Conservation (phyloP, 257 asterid species). For the Ilex asprella region DNA sequence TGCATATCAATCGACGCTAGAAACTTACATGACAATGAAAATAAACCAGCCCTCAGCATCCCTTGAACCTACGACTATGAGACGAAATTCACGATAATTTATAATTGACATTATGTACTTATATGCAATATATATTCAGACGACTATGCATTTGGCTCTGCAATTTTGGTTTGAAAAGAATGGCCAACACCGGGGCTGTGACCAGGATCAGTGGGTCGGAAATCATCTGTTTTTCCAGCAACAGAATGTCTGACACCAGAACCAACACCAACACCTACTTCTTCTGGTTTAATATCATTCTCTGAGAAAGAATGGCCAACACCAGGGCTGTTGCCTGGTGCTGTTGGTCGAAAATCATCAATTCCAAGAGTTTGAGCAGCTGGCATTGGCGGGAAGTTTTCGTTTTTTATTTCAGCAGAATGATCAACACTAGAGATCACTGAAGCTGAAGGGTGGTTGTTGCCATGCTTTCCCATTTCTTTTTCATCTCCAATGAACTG, state of each 20-base stretch:
- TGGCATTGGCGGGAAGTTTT: slow-evolving; percentile 11
- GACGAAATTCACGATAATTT: slow-evolving; percentile 17
- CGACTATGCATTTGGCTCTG: slow-evolving; percentile 29
- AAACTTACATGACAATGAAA: too few relatives aligned
- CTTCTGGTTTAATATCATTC: slow-evolving; percentile 14
- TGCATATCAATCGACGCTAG: too few relatives aligned
- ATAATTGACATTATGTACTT: slow-evolving; percentile 12
- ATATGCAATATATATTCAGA: not conserved
- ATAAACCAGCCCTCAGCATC: too few relatives aligned
- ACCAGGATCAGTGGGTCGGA: slow-evolving; percentile 42
- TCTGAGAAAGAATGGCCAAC: slow-evolving; percentile 40
- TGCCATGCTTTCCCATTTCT: slow-evolving; percentile 6
- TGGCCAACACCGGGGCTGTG: slow-evolving; percentile 65
- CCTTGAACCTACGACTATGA: not conserved
- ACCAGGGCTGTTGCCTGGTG: slow-evolving; percentile 71
- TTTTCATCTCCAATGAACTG: slow-evolving; percentile 10
- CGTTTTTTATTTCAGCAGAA: slow-evolving; percentile 7
- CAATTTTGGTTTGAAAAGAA: slow-evolving; percentile 19
- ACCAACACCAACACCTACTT: not conserved
- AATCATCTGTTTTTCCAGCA: slow-evolving; percentile 17
- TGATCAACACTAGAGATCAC: slow-evolving; percentile 7
- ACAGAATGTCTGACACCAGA: slow-evolving; percentile 5
- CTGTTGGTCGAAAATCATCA: slow-evolving; percentile 32
- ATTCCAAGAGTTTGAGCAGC: slow-evolving; percentile 7
- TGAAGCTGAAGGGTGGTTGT: slow-evolving; percentile 5